Conservation (phyloP, 495 filamentous ascomycete genomes). For the Jackrogersella multiformis region DNA sequence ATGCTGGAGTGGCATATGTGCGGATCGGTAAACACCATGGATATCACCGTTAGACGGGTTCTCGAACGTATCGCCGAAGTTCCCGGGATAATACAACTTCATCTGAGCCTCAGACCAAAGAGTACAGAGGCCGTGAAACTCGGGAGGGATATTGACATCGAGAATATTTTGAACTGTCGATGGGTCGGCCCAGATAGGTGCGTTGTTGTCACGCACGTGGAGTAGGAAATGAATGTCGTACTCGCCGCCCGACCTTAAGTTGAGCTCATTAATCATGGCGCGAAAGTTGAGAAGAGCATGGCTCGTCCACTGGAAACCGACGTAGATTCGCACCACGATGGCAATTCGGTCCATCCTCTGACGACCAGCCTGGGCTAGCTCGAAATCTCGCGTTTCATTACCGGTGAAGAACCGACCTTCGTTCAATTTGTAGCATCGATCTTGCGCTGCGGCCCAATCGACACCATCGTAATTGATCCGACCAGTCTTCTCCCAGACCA, state of each 20-base stretch:
- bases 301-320: constrained; percentile 72
- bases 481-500: constrained; percentile 72
- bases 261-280: constrained; percentile 79
- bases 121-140: constrained; percentile 86
- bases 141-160: constrained; percentile 77
- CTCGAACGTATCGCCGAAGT: constrained; percentile 72
- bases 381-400: constrained; percentile 44
- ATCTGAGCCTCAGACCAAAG: constrained; percentile 96
- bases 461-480: constrained; percentile 79
- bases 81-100: constrained; percentile 80
- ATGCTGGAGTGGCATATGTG: constrained; percentile 89
- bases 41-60: constrained; percentile 69
- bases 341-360: constrained; percentile 69
- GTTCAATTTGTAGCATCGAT: constrained; percentile 73
- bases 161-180: constrained; percentile 66
- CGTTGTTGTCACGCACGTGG: constrained; percentile 73
- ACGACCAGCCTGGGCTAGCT: constrained; percentile 30
- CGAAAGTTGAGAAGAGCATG: constrained; percentile 78
- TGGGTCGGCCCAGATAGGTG: constrained; percentile 70
- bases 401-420: constrained; percentile 64
- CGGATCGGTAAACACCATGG: constrained; percentile 89
- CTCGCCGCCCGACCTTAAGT: constrained; percentile 77
- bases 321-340: constrained; percentile 76
- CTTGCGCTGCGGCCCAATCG: constrained; percentile 80
- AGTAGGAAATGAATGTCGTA: constrained; percentile 84